Evolutionary conservation across 1,284 basidiomycete species (phyloP).

Genomic region (Apiotrichum veenhuisii): DNA sequence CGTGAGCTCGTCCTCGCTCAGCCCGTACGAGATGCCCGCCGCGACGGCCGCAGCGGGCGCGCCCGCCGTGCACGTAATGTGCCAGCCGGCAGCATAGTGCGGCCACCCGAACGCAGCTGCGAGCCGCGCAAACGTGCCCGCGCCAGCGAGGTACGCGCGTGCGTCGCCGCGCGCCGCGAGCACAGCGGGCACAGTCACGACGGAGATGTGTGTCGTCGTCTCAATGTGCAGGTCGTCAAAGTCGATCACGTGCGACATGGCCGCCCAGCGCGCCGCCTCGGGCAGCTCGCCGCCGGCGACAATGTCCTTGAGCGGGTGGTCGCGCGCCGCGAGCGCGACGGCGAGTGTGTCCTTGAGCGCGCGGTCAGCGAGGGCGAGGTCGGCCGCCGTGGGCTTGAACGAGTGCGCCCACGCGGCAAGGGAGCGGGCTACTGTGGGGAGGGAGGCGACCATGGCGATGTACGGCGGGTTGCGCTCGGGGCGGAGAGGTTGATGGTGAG

Average conservation of each 20-base stretch:
- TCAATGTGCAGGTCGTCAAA: slow-evolving; percentile 15
- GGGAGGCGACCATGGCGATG: neutral
- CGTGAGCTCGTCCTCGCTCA: slow-evolving; percentile 11
- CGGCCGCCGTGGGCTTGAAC: slow-evolving; percentile 4
- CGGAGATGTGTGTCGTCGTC: slow-evolving; percentile 11
- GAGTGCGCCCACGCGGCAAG: slow-evolving; percentile 9
- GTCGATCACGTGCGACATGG: slow-evolving; percentile 11
- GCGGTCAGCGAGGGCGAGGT: slow-evolving; percentile 10
- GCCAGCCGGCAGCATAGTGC: slow-evolving; percentile 10
- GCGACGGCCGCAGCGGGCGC: slow-evolving; percentile 11
- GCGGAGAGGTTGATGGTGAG: too few relatives aligned
- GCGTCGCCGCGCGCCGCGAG: slow-evolving; percentile 10
- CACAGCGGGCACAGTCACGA: slow-evolving; percentile 7
- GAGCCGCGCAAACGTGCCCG: slow-evolving; percentile 8
- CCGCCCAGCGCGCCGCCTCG: slow-evolving; percentile 10
- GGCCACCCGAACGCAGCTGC: slow-evolving; percentile 7
- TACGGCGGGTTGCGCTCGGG: neutral
- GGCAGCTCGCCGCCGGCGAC: neutral
- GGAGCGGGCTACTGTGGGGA: slow-evolving; percentile 6
- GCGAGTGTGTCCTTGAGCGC: slow-evolving; percentile 12
- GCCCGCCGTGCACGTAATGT: slow-evolving; percentile 12
- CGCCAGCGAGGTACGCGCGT: slow-evolving; percentile 10
- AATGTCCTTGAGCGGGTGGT: slow-evolving; percentile 7
- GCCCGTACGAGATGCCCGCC: slow-evolving; percentile 1
- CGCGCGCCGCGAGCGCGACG: slow-evolving; percentile 9